phyloP scores from a whole-genome alignment of 805 yeast species.

The Myxozyma udenii region DNA sequence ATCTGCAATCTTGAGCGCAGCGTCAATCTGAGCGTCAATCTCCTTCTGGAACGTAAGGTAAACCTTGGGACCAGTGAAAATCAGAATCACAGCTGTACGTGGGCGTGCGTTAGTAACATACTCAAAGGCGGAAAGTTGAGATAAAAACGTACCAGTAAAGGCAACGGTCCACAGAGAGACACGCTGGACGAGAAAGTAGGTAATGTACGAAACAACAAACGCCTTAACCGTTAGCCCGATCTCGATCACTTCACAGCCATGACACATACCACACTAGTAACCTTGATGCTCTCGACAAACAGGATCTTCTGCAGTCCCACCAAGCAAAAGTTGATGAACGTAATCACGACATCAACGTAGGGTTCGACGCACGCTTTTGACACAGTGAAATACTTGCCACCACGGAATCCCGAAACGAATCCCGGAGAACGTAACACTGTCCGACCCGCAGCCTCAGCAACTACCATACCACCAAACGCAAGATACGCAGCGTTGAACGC shows the following conservation, averaged over 20 bases:
- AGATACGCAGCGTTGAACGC: constrained; percentile 16
- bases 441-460: constrained; percentile 25
- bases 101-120: not conserved
- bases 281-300: constrained; percentile 19
- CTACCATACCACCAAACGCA: constrained; percentile 23
- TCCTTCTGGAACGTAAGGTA: constrained; percentile 73
- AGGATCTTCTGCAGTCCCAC: constrained; percentile 26
- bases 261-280: constrained; percentile 10
- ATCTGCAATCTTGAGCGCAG: constrained; percentile 32
- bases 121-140: not conserved
- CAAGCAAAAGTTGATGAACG: constrained; percentile 15
- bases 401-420: constrained; percentile 15
- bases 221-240: constrained; percentile 3
- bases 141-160: constrained; percentile 10
- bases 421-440: constrained; percentile 17
- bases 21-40: constrained; percentile 53
- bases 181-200: constrained; percentile 13
- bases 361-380: constrained; percentile 23
- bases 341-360: constrained; percentile 10
- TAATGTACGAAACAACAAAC: constrained; percentile 17
- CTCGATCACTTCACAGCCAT: not conserved
- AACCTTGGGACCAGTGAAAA: constrained; percentile 72
- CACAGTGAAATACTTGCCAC: constrained; percentile 14
- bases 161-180: constrained; percentile 21
- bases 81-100: constrained; percentile 51